A percentile compares a stretch with the other conserved stretches of the same genome.
Conservation (phyloP, 495 filamentous ascomycete genomes). For the Podospora fimiseda region DNA sequence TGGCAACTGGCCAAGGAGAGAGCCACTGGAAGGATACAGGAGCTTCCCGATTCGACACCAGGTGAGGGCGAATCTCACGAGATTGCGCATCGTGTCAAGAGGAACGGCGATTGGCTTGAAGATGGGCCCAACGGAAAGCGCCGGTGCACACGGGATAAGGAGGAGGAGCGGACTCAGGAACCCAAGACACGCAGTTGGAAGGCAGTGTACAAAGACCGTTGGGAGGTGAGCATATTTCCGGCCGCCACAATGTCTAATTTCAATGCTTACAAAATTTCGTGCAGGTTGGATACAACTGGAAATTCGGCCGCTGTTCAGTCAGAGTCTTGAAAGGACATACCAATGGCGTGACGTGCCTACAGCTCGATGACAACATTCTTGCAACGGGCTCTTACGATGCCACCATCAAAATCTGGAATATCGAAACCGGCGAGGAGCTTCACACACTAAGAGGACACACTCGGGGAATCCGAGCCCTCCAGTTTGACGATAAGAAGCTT, state of each 20-base stretch:
- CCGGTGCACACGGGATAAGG: conserved; percentile 32
- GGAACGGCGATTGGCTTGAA: conserved; percentile 23
- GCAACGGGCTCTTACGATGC: conserved; percentile 92
- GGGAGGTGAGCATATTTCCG: conserved; percentile 26
- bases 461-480: conserved; percentile 75
- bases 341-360: conserved; percentile 92
- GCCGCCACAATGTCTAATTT: too few species aligned
- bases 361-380: conserved; percentile 89
- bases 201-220: conserved; percentile 42
- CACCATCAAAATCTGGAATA: conserved; percentile 90
- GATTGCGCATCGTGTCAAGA: conserved; percentile 20
- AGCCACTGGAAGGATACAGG: conserved; percentile 21
- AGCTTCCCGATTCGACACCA: conserved; percentile 15
- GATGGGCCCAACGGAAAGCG: conserved; percentile 39
- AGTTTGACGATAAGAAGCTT: conserved; percentile 81
- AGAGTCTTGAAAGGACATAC: conserved; percentile 80
- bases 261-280: conserved; percentile 30
- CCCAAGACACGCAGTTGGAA: conserved; percentile 72
- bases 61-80: conserved; percentile 3
- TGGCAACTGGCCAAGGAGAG: conserved; percentile 48
- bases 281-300: conserved; percentile 92
- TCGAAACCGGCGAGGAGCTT: conserved; percentile 78
- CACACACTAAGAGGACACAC: conserved; percentile 77
- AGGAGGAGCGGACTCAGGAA: conserved; percentile 5
- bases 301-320: conserved; percentile 78